A percentile compares a stretch with the other conserved stretches of the same genome.
These are phyloP conservation scores for Komagataella pseudopastoris DNA, from an alignment of 805 yeast species.

Conservation along the genomic window DNA sequence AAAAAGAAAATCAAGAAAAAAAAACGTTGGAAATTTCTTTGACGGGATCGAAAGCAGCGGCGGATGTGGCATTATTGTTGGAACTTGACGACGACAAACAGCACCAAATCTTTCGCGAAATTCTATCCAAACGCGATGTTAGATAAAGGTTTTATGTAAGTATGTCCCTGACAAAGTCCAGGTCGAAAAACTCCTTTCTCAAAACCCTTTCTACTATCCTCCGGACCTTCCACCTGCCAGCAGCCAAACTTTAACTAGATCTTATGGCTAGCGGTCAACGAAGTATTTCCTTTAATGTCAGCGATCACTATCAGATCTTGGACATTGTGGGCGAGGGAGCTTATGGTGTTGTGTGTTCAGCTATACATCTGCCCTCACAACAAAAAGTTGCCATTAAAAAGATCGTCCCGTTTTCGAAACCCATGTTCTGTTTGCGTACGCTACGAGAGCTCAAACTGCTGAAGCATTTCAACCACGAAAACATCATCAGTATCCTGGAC, in stretches of 20 bases:
- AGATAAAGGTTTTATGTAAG: neutral
- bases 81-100: neutral
- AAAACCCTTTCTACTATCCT: neutral
- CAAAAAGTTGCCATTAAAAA: constrained; percentile 93
- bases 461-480: constrained; percentile 87
- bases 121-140: neutral
- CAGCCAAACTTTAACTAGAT: neutral
- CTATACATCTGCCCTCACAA: constrained; percentile 73
- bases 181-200: neutral
- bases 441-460: constrained; percentile 79
- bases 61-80: neutral
- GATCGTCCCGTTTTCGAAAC: constrained; percentile 82
- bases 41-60: neutral
- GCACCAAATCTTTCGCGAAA: neutral
- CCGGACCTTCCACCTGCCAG: neutral
- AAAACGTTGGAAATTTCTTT: neutral
- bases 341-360: constrained; percentile 87
- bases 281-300: constrained; percentile 57
- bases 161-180: neutral
- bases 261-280: neutral
- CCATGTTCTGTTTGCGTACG: constrained; percentile 82
- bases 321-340: constrained; percentile 94
- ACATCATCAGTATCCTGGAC: constrained; percentile 80
- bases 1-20: neutral
- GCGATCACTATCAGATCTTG: constrained; percentile 73